A percentile compares a stretch with the other conserved stretches of the same genome.
Conservation (phyloP, 1,284 basidiomycete species). For the Apiotrichum brassicae region DNA sequence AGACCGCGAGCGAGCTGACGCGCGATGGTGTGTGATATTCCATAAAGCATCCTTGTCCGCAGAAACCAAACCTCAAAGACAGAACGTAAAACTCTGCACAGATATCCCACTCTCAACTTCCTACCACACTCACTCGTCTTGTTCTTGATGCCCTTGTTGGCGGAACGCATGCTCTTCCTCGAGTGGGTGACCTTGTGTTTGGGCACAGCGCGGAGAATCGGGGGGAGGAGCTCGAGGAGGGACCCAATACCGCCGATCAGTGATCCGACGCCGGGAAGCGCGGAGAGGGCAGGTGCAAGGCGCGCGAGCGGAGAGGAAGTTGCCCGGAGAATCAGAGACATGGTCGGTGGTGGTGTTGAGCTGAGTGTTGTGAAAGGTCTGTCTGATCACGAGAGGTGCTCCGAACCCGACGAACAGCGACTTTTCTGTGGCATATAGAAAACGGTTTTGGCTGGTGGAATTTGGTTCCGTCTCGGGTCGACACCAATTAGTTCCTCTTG, state of each 20-base stretch:
- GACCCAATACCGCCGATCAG: constrained; percentile 45
- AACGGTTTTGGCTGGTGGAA: constrained; percentile 1
- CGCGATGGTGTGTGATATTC: too few species aligned
- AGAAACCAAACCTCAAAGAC: too few species aligned
- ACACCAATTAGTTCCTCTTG: too few species aligned
- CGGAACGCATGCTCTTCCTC: constrained; percentile 86
- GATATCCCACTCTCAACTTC: too few species aligned
- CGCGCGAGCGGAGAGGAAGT: constrained; percentile 9
- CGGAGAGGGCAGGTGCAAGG: not conserved
- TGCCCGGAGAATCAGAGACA: constrained; percentile 20
- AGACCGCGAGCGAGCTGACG: too few species aligned
- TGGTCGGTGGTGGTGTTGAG: constrained; percentile 8
- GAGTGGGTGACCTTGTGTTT: constrained; percentile 94
- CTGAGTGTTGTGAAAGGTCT: too few species aligned
- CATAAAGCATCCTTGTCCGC: too few species aligned
- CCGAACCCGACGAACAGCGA: too few species aligned
- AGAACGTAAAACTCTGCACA: too few species aligned
- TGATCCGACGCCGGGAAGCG: not conserved
- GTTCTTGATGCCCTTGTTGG: constrained; percentile 92
- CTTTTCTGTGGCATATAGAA: not conserved
- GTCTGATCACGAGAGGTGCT: too few species aligned
- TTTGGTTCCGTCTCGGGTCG: constrained; percentile 2
- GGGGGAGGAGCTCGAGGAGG: constrained; percentile 74
- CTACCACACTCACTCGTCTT: constrained; percentile 65
- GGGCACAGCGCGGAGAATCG: constrained; percentile 84